Conservation (phyloP, 768 basidiomycete species). For the Pisolithus albus region DNA sequence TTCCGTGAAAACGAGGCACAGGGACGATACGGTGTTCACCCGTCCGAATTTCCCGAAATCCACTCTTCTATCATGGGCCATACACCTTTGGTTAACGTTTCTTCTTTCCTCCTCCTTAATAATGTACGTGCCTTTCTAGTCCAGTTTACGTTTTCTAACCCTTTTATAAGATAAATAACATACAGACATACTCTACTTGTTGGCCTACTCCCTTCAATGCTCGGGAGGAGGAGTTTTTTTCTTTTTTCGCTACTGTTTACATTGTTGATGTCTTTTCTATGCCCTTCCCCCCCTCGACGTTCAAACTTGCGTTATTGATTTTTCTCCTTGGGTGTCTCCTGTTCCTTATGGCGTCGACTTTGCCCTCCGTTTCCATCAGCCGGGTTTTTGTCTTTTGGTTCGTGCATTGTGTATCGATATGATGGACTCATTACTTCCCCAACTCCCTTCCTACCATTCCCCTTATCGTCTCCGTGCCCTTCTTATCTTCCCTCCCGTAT, state of each 20-base stretch:
- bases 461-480: constrained; percentile 1
- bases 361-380: no score
- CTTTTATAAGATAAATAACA: neutral
- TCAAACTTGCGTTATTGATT: no score
- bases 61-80: constrained; percentile 37
- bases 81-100: constrained; percentile 22
- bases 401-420: constrained; percentile 27
- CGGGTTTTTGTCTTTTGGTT: neutral
- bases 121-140: constrained; percentile 13
- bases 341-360: no score
- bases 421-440: constrained; percentile 25
- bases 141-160: constrained; percentile 2
- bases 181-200: neutral
- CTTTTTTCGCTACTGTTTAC: neutral
- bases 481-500: neutral
- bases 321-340: no score
- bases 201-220: no score
- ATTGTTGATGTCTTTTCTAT: neutral
- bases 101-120: constrained; percentile 1
- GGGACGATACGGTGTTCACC: neutral
- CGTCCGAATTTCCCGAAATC: constrained; percentile 23
- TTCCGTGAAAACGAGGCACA: neutral
- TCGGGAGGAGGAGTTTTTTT: neutral
- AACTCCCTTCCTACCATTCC: constrained; percentile 23
- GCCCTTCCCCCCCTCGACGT: no score